These are phyloP conservation scores for Pseudopithomyces maydicus DNA, from an alignment of 2,329 filamentous ascomycete genomes.

Conservation along the genomic window DNA sequence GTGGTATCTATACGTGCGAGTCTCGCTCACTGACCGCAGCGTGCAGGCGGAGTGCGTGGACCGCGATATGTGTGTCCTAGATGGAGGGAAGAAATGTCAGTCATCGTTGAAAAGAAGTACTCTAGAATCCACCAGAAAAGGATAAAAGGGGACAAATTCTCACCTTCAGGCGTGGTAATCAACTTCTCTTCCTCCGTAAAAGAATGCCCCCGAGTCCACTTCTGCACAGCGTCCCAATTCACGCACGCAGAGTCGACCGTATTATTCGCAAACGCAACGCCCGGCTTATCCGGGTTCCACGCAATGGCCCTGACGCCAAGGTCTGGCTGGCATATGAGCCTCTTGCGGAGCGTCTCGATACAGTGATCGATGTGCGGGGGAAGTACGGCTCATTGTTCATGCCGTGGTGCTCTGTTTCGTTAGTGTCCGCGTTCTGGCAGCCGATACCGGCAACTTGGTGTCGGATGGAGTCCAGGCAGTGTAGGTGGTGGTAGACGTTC, in stretches of 20 bases:
- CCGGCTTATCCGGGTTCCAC: conserved; percentile 13
- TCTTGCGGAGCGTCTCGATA: conserved; percentile 9
- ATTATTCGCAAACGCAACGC: conserved; percentile 14
- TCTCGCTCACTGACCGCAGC: conserved; percentile 9
- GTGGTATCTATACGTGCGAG: no score
- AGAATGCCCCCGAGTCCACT: conserved; percentile 10
- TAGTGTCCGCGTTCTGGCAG: background rate
- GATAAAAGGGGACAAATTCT: background rate
- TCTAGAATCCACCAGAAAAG: no score
- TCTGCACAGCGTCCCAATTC: conserved; percentile 10
- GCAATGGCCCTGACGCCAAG: conserved; percentile 11
- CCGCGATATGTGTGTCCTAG: conserved; percentile 4
- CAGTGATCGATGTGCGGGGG: conserved; percentile 15
- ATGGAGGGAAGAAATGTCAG: no score
- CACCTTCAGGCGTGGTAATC: conserved; percentile 11
- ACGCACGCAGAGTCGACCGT: conserved; percentile 11
- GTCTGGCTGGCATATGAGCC: conserved; percentile 13
- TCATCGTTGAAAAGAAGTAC: no score
- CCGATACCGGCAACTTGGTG: conserved; percentile 9
- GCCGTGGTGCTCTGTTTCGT: background rate
- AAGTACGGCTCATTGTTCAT: background rate
- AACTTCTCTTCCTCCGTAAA: conserved; percentile 7
- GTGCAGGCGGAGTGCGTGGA: conserved; percentile 10
- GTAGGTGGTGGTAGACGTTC: conserved; percentile 11
- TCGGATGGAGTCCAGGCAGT: conserved; percentile 11